These are phyloP conservation scores for Amaranthus hypochondriacus DNA, from an alignment of 148 eudicot genomes.

Conservation along the genomic window DNA sequence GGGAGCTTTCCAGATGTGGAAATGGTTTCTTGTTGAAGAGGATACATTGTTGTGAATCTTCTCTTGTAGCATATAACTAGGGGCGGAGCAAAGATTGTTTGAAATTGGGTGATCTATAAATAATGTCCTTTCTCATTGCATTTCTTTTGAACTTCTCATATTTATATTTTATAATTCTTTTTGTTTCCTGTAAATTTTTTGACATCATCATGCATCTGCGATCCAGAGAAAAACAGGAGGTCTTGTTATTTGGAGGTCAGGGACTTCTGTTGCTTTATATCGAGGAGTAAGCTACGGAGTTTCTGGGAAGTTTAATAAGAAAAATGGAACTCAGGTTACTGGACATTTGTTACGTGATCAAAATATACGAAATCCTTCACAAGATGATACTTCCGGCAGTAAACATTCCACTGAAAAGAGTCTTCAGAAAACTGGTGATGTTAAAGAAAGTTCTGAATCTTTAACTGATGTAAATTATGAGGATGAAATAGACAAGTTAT, in stretches of 20 bases:
- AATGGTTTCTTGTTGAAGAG: too few relatives aligned
- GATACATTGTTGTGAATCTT: too few relatives aligned
- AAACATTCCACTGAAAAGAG: slow-evolving; percentile 28
- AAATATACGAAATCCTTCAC: slow-evolving; percentile 20
- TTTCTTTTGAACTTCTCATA: background rate
- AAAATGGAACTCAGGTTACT: slow-evolving; percentile 24
- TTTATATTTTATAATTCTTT: background rate
- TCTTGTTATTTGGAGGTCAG: slow-evolving; percentile 96
- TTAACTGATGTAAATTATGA: slow-evolving; percentile 55
- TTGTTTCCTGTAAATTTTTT: slow-evolving; percentile 18
- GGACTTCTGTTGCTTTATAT: slow-evolving; percentile 72
- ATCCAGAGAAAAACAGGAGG: slow-evolving; percentile 93
- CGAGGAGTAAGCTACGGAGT: slow-evolving; percentile 75
- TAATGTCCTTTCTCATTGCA: background rate
- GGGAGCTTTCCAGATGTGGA: too few relatives aligned
- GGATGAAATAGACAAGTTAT: slow-evolving; percentile 77
- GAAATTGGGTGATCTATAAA: background rate
- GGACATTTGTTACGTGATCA: slow-evolving; percentile 23
- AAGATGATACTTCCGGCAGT: slow-evolving; percentile 23
- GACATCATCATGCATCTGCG: slow-evolving; percentile 20
- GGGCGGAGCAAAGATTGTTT: background rate
- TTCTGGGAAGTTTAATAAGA: slow-evolving; percentile 38
- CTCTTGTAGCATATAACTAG: too few relatives aligned
- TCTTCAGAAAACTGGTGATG: slow-evolving; percentile 16
- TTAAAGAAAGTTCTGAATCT: slow-evolving; percentile 25